Evolutionary conservation across 2,329 filamentous ascomycete genomes (phyloP), one percentile per base, ranked within the genome.

Genomic region (Pleomassaria siparia): DNA sequence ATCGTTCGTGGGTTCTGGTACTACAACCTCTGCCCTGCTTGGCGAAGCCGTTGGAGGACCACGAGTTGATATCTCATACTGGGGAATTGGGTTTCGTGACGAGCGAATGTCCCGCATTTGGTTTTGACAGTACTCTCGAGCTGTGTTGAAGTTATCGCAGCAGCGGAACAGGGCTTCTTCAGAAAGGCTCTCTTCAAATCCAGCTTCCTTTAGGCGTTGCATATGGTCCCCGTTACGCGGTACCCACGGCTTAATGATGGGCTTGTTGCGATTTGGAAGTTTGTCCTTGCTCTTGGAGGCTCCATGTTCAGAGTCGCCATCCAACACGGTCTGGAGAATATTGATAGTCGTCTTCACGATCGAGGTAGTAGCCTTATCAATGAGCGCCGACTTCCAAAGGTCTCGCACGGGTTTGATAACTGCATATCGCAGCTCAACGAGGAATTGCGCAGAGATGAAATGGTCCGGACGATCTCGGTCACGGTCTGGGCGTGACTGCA

Each of bases 311-410:
- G 82, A 79, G 45, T 96, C 90, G n/a, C 83, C 87, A 48, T 84
- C 80, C 10, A 91, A 80, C 13, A 95, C 85, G 4, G 83, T 83
- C 58, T 88, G 89, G 47, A 99, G 76, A 39, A 96, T 92, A 25
- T 91, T 88, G 50, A 97, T 83, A 12, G 96, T 76, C 44, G 84
- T 86, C 58, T 89, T 88, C 15, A 94, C 83, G 33, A 91, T 87
- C 18, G 84, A 80, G 20, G 85, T 86, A 2, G 88, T 85, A 1
- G 90, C 83, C 60, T 89, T 91, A 58, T 96, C 90, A 15, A 94
- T 83, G 40, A 95, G 82, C 21, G 84, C 77, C 1, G 91, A 95
- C 56, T 89, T 85, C 95, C 94, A 99, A 22, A 97, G 80, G 39
- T 85, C 80, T 47, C 82, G 81, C 32, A 94, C 80, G 37, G 87